Evolutionary conservation across 257 asterid species (phyloP), one percentile per base, ranked within the genome.

Genomic region (Penstemon davidsonii): DNA sequence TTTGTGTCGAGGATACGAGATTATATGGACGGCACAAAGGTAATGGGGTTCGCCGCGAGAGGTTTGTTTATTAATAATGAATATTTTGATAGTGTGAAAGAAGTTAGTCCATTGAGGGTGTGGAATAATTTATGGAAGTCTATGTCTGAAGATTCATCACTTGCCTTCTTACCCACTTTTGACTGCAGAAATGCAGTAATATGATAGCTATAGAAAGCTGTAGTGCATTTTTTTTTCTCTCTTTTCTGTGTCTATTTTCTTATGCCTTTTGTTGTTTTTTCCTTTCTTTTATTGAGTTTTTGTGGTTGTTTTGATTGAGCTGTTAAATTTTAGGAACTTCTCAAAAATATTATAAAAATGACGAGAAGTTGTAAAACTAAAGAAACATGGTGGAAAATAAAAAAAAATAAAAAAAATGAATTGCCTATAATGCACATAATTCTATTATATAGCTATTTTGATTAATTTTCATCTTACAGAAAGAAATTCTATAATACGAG

Each of bases 11-110:
- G 91, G 70, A 76, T 86, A 37, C 77, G 81, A 43, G 79, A 86
- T 36, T 88, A 78, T 70, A 69, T 80, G 90, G 88, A 70, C 38
- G 68, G 84, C 0, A 77, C 87, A 0, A 92, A 88, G 8, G 55
- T 82, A 8, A 78, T 80, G 72, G 85, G 86, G 52, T 85, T 90
- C 52, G 87, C 96, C 4, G 95, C 97, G 39, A 79, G 92, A 85
- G 87, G 82, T 60, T 75, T 88, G 58, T 77, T 80, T 59, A 62
- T 25, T 47, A 84, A 74, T 62, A 64, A 74, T 1, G 82, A 74
- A 65, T 62, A 63, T 60, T 53, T 75, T 44, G 73, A 40, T 19
- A 72, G 71, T 49, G 19, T 62, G 38, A 71, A 70, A 63, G 84
- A 67, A 15, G 80, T 73, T 65, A 75, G 84, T 44, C 87, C 86